These are phyloP conservation scores for Gaertneriomyces sp. DNA, from an alignment of 192 early-diverging fungal genomes.

Conservation along the genomic window DNA sequence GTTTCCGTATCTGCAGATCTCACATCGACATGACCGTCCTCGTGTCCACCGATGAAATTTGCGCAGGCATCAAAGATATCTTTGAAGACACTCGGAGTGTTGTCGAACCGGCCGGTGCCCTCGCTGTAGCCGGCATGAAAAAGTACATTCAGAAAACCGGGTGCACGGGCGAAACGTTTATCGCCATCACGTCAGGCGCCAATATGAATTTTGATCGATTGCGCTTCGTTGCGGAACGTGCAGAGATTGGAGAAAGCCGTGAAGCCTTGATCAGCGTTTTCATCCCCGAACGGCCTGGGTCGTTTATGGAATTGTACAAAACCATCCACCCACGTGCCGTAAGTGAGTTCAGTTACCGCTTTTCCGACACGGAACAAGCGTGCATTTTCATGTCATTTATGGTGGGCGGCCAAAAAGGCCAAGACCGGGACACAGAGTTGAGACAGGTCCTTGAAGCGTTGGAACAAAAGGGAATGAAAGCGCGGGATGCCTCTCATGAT, in stretches of 20 bases:
- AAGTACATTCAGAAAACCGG: conserved; percentile 41
- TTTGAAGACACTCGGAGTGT: conserved; percentile 50
- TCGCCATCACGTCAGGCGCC: conserved; percentile 43
- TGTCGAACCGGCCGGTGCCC: conserved; percentile 53
- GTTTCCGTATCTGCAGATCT: conserved; percentile 26
- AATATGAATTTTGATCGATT: conserved; percentile 60
- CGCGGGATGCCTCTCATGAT: conserved; percentile 42
- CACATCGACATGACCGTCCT: conserved; percentile 48
- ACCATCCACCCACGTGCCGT: conserved; percentile 41
- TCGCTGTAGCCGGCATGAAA: conserved; percentile 49
- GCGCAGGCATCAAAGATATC: conserved; percentile 46
- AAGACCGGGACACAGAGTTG: conserved; percentile 15
- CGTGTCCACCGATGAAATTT: conserved; percentile 50
- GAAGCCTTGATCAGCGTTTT: conserved; percentile 39
- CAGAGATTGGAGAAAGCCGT: conserved; percentile 40
- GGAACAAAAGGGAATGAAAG: conserved; percentile 30
- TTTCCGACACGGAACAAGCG: conserved; percentile 29
- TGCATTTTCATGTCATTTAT: conserved; percentile 45
- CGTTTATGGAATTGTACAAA: conserved; percentile 40
- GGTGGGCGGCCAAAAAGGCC: conserved; percentile 9
- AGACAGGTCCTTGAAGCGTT: conserved; percentile 20
- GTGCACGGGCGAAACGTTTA: conserved; percentile 28
- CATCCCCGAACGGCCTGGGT: conserved; percentile 48
- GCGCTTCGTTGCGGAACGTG: conserved; percentile 50
- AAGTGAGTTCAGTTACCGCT: conserved; percentile 50